Percentiles rank a stretch among this genome's conserved stretches.
Evolutionary conservation across 495 filamentous ascomycete species (phyloP).

Genomic region (Aspergillus kassunensis): DNA sequence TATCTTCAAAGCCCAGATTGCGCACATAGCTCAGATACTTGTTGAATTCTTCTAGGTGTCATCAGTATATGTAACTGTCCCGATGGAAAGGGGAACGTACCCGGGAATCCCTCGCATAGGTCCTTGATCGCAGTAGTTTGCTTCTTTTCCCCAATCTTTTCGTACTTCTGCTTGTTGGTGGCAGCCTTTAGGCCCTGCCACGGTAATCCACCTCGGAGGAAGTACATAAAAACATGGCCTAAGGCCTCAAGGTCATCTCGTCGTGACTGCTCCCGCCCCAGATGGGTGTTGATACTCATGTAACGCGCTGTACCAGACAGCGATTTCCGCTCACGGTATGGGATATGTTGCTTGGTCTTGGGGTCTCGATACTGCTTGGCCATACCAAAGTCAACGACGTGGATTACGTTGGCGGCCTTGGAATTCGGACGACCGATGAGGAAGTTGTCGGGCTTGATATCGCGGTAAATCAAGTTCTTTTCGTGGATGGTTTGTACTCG

Average conservation of each 20-base stretch:
- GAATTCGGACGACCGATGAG: conserved; percentile 90
- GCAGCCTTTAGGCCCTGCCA: conserved; percentile 99
- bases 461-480: conserved; percentile 98
- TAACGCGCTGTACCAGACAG: conserved; percentile 96
- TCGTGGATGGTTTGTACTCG: conserved; percentile 99
- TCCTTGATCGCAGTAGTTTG: conserved; percentile 97
- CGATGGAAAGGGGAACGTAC: conserved; percentile 37
- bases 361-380: conserved; percentile 99
- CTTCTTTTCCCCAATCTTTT: conserved; percentile 99
- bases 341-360: conserved; percentile 99
- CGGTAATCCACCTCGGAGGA: conserved; percentile 88
- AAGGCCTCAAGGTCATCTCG: conserved; percentile 94
- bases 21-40: conserved; percentile 96
- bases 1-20: conserved; percentile 97
- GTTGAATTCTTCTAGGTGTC: conserved; percentile 76
- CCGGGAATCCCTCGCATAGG: conserved; percentile 90
- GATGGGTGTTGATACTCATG: conserved; percentile 99
- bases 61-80: conserved; percentile 9
- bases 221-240: conserved; percentile 99
- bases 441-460: conserved; percentile 99
- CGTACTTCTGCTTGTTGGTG: conserved; percentile 99
- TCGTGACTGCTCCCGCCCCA: conserved; percentile 93
- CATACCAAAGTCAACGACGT: conserved; percentile 99
- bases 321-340: conserved; percentile 96
- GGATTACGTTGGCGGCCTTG: conserved; percentile 95